phyloP scores from a whole-genome alignment of 1,284 basidiomycete genomes.

The Melanopsichium pennsylvanicum region DNA sequence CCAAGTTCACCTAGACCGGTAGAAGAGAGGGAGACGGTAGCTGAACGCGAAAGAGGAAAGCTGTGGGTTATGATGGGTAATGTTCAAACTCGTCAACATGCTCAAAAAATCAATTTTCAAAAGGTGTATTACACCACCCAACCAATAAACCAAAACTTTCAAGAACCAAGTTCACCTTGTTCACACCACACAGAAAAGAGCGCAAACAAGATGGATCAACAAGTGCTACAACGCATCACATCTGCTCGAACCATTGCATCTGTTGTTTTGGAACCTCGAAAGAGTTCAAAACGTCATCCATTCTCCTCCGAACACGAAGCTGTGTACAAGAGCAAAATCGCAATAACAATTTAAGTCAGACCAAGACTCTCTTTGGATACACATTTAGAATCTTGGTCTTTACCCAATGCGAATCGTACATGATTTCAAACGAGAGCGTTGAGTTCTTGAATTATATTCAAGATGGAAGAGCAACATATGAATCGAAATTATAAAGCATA shows the following conservation, averaged over 20 bases:
- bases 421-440: no score
- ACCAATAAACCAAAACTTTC: no score
- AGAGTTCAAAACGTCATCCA: no score
- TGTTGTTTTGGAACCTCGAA: no score
- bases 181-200: no score
- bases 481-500: no score
- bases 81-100: conserved; percentile 5
- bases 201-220: conserved; percentile 5
- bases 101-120: no score
- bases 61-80: conserved; percentile 46
- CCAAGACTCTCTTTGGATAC: conserved; percentile 27
- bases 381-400: conserved; percentile 9
- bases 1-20: conserved; percentile 7
- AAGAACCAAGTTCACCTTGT: no score
- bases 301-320: conserved; percentile 10
- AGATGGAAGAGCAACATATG: no score
- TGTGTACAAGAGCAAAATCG: conserved; percentile 9
- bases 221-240: conserved; percentile 12
- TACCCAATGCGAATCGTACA: no score
- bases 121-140: no score
- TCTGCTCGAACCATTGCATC: neutral
- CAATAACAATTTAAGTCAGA: conserved; percentile 1
- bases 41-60: conserved; percentile 23
- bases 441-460: no score
- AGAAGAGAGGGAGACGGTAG: conserved; percentile 24